phyloP scores from a whole-genome alignment of 257 asterid species.

The Ballota nigra region DNA sequence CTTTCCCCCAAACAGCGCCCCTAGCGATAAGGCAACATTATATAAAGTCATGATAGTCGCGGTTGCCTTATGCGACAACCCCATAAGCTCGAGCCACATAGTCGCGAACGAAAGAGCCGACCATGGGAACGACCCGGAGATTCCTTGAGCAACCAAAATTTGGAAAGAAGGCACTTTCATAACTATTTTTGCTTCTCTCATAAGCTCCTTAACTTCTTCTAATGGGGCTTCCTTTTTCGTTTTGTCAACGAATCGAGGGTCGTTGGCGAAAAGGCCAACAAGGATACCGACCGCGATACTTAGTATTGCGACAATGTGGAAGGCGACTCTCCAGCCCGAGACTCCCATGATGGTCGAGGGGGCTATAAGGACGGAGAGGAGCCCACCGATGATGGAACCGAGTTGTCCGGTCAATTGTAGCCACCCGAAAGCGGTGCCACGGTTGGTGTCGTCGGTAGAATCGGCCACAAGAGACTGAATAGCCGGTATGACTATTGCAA shows the following conservation, averaged over 20 bases:
- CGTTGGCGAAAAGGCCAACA: slow-evolving; percentile 59
- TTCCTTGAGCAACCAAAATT: slow-evolving; percentile 70
- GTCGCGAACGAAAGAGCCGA: slow-evolving; percentile 68
- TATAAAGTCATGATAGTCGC: slow-evolving; percentile 61
- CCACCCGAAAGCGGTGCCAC: slow-evolving; percentile 89
- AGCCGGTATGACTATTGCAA: background rate
- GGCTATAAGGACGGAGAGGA: slow-evolving; percentile 55
- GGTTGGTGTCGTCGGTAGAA: slow-evolving; percentile 29
- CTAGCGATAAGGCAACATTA: slow-evolving; percentile 54
- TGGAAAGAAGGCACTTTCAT: slow-evolving; percentile 60
- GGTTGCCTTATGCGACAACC: slow-evolving; percentile 69
- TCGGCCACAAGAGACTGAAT: background rate
- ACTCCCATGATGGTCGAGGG: slow-evolving; percentile 65
- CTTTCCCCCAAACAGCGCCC: slow-evolving; percentile 23
- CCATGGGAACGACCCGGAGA: slow-evolving; percentile 74
- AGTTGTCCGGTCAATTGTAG: slow-evolving; percentile 58
- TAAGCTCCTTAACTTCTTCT: slow-evolving; percentile 40
- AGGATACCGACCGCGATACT: slow-evolving; percentile 65
- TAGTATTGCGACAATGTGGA: slow-evolving; percentile 59
- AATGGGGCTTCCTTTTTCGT: slow-evolving; percentile 26
- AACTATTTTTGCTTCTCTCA: slow-evolving; percentile 36
- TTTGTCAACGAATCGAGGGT: slow-evolving; percentile 49
- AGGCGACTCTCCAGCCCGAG: slow-evolving; percentile 89
- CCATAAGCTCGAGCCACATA: slow-evolving; percentile 84
- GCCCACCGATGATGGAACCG: slow-evolving; percentile 75